phyloP scores from a whole-genome alignment of 805 yeast genomes.

The Cyberlindnera sargentensis region DNA sequence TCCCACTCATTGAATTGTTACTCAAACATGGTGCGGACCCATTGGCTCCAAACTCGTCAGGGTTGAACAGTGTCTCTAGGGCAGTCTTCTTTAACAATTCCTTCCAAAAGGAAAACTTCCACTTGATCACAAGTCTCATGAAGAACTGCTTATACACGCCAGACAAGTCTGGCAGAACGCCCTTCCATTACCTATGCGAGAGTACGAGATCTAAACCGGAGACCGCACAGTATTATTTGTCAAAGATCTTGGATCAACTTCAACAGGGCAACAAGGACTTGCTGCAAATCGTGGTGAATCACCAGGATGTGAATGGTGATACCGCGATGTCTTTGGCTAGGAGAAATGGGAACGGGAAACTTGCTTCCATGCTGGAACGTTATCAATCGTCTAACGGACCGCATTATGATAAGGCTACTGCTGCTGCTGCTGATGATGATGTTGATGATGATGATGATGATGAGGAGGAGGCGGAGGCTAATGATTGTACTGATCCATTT shows the following conservation, averaged over 20 bases:
- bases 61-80: slow-evolving; percentile 66
- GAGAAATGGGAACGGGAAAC: slow-evolving; percentile 40
- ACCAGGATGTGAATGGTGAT: slow-evolving; percentile 76
- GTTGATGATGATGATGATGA: background rate
- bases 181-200: slow-evolving; percentile 61
- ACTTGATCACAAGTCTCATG: slow-evolving; percentile 49
- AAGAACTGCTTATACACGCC: slow-evolving; percentile 64
- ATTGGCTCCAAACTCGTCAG: slow-evolving; percentile 41
- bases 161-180: slow-evolving; percentile 65
- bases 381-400: slow-evolving; percentile 24
- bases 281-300: slow-evolving; percentile 57
- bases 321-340: slow-evolving; percentile 80
- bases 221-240: slow-evolving; percentile 50
- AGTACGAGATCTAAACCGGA: slow-evolving; percentile 41
- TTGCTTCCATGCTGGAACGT: slow-evolving; percentile 34
- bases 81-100: slow-evolving; percentile 68
- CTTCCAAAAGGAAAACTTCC: slow-evolving; percentile 54
- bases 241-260: slow-evolving; percentile 38
- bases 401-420: slow-evolving; percentile 29
- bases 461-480: background rate
- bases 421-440: background rate
- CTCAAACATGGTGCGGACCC: slow-evolving; percentile 59
- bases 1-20: slow-evolving; percentile 50
- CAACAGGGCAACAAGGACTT: slow-evolving; percentile 33
- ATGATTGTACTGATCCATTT: slow-evolving; percentile 2